phyloP scores from a whole-genome alignment of 1,284 basidiomycete genomes.

The Sporisorium scitamineum region DNA sequence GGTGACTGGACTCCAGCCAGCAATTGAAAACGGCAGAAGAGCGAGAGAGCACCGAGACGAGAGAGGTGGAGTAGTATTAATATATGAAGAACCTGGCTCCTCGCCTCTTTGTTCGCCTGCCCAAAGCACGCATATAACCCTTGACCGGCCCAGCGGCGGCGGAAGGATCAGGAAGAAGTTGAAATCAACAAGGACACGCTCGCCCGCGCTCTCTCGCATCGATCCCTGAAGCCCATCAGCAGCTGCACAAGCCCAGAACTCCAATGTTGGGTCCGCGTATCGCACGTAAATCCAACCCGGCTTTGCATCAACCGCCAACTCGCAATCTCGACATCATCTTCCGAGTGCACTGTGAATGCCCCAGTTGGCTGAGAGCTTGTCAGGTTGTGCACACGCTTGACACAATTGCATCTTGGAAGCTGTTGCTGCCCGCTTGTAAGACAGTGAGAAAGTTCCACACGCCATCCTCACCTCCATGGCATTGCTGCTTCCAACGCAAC shows the following conservation, averaged over 20 bases:
- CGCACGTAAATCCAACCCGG: background rate
- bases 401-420: too few species aligned
- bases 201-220: constrained; percentile 7
- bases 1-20: constrained; percentile 1
- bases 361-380: too few species aligned
- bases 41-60: constrained; percentile 4
- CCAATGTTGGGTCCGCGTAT: background rate
- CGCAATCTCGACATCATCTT: background rate
- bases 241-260: background rate
- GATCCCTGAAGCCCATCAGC: background rate
- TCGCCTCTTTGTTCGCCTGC: constrained; percentile 6
- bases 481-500: background rate
- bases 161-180: constrained; percentile 17
- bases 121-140: constrained; percentile 16
- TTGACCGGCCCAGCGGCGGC: background rate
- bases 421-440: too few species aligned
- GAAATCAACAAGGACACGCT: constrained; percentile 1
- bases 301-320: constrained; percentile 1
- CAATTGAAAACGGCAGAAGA: constrained; percentile 15
- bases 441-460: too few species aligned
- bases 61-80: background rate
- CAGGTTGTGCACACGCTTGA: background rate
- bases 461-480: background rate
- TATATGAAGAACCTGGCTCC: too few species aligned
- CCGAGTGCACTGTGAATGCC: background rate